Evolutionary conservation across 1,284 basidiomycete species (phyloP).

Genomic region (Sporisorium reilianum): DNA sequence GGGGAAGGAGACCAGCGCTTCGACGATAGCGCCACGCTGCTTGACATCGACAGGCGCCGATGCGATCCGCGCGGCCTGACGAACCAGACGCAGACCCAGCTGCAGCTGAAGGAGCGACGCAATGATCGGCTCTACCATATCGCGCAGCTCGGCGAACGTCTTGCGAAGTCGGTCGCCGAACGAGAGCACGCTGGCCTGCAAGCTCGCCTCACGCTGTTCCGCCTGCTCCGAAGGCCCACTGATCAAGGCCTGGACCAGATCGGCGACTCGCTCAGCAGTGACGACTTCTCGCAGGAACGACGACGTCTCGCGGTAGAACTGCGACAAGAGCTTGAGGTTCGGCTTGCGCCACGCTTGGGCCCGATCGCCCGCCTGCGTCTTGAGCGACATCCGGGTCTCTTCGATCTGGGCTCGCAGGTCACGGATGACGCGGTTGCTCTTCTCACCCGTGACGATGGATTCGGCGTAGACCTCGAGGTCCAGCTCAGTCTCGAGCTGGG

Average conservation of each 20-base stretch:
- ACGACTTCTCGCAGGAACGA: constrained; percentile 58
- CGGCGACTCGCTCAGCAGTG: constrained; percentile 49
- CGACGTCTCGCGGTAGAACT: constrained; percentile 83
- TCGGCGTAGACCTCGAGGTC: constrained; percentile 76
- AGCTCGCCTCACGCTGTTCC: constrained; percentile 59
- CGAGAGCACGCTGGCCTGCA: constrained; percentile 69
- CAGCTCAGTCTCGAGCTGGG: constrained; percentile 74
- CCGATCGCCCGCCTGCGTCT: constrained; percentile 15
- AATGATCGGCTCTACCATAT: constrained; percentile 79
- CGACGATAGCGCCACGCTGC: constrained; percentile 50
- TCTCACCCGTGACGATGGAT: constrained; percentile 75
- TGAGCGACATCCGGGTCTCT: constrained; percentile 24
- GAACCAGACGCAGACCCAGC: constrained; percentile 79
- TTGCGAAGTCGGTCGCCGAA: constrained; percentile 72
- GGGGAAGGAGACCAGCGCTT: constrained; percentile 63
- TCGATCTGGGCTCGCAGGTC: constrained; percentile 52
- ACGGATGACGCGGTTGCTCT: constrained; percentile 72
- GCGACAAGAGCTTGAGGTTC: constrained; percentile 76
- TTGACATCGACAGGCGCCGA: constrained; percentile 26
- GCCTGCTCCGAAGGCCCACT: constrained; percentile 31
- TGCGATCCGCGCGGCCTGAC: constrained; percentile 54
- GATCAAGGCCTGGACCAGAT: constrained; percentile 59
- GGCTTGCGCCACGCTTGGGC: constrained; percentile 54
- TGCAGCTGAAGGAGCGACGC: constrained; percentile 77
- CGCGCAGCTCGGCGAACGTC: constrained; percentile 73